Base-by-base conservation (phyloP, 768 basidiomycete species). In the Termitomyces sp. region DNA sequence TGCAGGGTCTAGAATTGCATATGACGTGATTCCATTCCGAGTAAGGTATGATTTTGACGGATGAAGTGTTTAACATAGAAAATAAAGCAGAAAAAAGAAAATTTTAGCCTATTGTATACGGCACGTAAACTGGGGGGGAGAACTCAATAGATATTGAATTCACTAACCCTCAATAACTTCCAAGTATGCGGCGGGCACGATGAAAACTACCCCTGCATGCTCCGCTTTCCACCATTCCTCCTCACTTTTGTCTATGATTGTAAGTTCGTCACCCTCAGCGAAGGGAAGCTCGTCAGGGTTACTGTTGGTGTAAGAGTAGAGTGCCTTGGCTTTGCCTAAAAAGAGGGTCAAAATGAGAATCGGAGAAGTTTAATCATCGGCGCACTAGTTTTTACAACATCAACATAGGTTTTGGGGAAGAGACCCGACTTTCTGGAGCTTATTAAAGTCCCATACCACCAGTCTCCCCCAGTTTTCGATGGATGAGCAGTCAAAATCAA, bases 141-240 rank as follows among this genome's bases (percentile, higher is more conserved):
- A 75, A 82, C 82, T 81, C 78, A 80, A 76, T 78, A 74, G 69
- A 64, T 64, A 71, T 71, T 72, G 65, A 75, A 72, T 69, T 66
- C 72, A 96, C 95, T 96, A 87, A 96, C 96, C 92, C 83, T 88
- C 84, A 67, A 80, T 78, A 65, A 86, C 71, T 73, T 96, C 90
- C 69, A 99, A 70, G 71, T 98, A 98, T 20, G 87, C 84, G 26
- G 94, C 93, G 53, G 97, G 97, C 4, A 94, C 94, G 67, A 94
- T 86, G 74, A 89, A 91, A 53, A 97, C 85, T 60, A 86, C 72
- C 22, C 96, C 96, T 49, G 81, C 85, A 66, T 83, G 82, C 74
- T 98, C 95, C 39, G 88, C 89, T 76, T 95, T 98, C 92, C 92
- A 98, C 97, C 97, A 98, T 65, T 92, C 90, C 53, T 76, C 79